Evolutionary conservation across 1,284 basidiomycete genomes (phyloP), one percentile per base, ranked within the genome.

Genomic region (Grifola frondosa): DNA sequence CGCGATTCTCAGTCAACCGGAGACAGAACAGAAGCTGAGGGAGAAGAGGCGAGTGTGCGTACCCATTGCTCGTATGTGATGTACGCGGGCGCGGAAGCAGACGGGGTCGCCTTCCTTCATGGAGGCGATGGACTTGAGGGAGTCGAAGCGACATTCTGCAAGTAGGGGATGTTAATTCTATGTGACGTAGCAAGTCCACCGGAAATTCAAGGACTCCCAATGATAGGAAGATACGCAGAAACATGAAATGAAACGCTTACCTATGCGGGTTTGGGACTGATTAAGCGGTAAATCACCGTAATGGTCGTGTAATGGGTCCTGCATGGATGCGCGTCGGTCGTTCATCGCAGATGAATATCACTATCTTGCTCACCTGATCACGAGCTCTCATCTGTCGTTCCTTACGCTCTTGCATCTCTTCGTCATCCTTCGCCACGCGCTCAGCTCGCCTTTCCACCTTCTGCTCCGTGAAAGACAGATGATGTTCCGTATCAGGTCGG

Each of bases 231-330:
- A 40, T 28, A 38, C 21, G 26, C 25, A 26, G 5, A 30, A 13
- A 8, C 23, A 13, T n/a, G 31, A 9, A 12, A 4, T 11, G 10
- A 2, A 0, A 44, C 52, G 20, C 22, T n/a, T n/a, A 53, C 54
- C 42, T 29, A 26, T 13, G 10, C 47, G 50, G 6, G 44, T 30
- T 32, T 62, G 57, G 3, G 58, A 55, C 53, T 52, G 52, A 40
- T 81, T 80, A 42, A 84, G 61, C 0, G 78, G 77, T 2, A 80
- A 66, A 59, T 78, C 74, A 42, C 83, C 84, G 62, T 84, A 87
- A 64, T 78, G 78, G 48, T 80, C 76, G 20, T 68, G 65, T 4
- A 82, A 73, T 53, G 77, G 75, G 61, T 85, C 83, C 69, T 76
- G 42, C 12, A 23, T 10, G 16, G n/a, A n/a, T n/a, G n/a, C n/a